Percentiles rank a stretch among this genome's conserved stretches.
These are phyloP conservation scores for Penicillium subrubescens DNA, from an alignment of 495 filamentous ascomycete species.

Conservation along the genomic window DNA sequence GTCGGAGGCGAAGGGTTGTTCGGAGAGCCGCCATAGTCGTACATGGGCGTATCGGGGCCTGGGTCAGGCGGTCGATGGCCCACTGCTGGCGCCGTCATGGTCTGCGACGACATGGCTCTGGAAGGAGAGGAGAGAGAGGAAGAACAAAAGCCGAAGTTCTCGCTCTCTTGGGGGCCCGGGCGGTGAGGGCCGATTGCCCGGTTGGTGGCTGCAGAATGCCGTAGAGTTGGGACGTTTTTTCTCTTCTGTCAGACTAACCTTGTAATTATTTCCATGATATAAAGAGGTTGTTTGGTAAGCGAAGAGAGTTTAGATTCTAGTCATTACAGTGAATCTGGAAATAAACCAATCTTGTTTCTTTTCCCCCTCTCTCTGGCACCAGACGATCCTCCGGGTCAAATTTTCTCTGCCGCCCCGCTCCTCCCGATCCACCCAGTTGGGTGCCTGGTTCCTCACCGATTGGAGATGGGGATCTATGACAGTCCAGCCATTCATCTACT, in stretches of 20 bases:
- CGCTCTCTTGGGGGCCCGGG: conserved; percentile 26
- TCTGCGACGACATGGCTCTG: conserved; percentile 58
- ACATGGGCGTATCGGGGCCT: conserved; percentile 43
- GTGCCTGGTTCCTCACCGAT: conserved; percentile 29
- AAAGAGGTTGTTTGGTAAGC: neutral
- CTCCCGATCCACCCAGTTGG: conserved; percentile 27
- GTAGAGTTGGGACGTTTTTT: conserved; percentile 25
- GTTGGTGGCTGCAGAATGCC: conserved; percentile 30
- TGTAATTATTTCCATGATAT: neutral
- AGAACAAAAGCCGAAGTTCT: conserved; percentile 37
- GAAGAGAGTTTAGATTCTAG: too few relatives aligned
- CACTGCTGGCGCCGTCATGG: conserved; percentile 58
- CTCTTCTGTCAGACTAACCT: conserved; percentile 7
- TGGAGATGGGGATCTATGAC: neutral
- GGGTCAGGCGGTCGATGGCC: conserved; percentile 53
- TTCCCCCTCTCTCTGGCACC: conserved; percentile 5
- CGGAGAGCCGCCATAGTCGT: conserved; percentile 44
- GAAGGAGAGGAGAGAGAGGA: conserved; percentile 30
- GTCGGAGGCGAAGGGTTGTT: conserved; percentile 31
- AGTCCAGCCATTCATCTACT: neutral
- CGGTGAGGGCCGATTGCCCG: conserved; percentile 35
- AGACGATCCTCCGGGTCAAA: conserved; percentile 29
- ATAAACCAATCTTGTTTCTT: neutral
- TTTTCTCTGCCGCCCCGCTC: conserved; percentile 37
- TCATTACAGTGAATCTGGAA: neutral